These are phyloP conservation scores for Penicillium hesseltinei DNA, from an alignment of 2,329 filamentous ascomycete species.

Conservation along the genomic window DNA sequence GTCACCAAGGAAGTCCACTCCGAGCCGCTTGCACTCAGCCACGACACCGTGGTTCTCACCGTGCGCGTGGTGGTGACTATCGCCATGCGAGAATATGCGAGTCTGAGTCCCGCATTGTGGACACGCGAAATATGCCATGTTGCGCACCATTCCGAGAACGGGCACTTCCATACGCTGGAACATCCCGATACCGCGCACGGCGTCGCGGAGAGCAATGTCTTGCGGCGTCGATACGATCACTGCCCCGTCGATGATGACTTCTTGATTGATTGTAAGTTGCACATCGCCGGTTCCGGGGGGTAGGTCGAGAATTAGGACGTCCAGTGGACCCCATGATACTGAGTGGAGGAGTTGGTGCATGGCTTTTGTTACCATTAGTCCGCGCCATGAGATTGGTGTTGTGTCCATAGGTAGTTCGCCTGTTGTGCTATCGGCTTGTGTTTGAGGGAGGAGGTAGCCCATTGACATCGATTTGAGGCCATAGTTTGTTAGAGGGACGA, in stretches of 20 bases:
- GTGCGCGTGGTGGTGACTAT: slow-evolving; percentile 25
- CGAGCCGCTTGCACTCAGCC: slow-evolving; percentile 67
- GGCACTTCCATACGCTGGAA: slow-evolving; percentile 82
- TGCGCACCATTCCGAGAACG: slow-evolving; percentile 80
- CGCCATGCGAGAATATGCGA: slow-evolving; percentile 65
- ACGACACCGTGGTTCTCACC: slow-evolving; percentile 60
- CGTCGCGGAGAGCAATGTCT: slow-evolving; percentile 86
- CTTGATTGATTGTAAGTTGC: slow-evolving; percentile 94
- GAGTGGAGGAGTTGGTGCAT: slow-evolving; percentile 93
- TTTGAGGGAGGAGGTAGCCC: slow-evolving; percentile 73
- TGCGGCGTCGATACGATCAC: slow-evolving; percentile 93
- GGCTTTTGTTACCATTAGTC: slow-evolving; percentile 96
- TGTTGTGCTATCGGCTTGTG: slow-evolving; percentile 27
- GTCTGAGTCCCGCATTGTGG: slow-evolving; percentile 73
- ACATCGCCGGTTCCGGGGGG: slow-evolving; percentile 95
- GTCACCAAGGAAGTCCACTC: slow-evolving; percentile 79
- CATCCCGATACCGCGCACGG: slow-evolving; percentile 87
- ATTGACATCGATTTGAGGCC: slow-evolving; percentile 98
- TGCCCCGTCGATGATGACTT: slow-evolving; percentile 78
- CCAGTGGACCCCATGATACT: slow-evolving; percentile 87
- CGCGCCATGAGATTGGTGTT: slow-evolving; percentile 89
- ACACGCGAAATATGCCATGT: slow-evolving; percentile 84
- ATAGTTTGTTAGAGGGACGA: slow-evolving; percentile 88
- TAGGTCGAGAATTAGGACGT: slow-evolving; percentile 84
- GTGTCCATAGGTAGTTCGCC: slow-evolving; percentile 41